Conservation (phyloP, 768 basidiomycete genomes). For the Lentinula raphanica region DNA sequence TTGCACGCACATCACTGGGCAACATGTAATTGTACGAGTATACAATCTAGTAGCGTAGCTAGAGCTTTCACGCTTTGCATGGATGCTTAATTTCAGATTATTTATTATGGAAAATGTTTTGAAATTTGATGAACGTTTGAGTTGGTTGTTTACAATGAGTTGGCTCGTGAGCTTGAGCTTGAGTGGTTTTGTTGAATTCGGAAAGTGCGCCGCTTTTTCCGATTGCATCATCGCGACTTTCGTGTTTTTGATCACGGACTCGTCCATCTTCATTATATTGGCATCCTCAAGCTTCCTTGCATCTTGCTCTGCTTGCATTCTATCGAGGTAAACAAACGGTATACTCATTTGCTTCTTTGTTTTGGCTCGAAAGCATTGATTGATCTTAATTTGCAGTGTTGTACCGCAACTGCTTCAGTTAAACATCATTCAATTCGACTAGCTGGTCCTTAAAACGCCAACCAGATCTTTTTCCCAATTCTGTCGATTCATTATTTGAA, state of each 20-base stretch:
- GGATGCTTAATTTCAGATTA: constrained; percentile 1
- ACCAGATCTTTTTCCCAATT: not conserved
- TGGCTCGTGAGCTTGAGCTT: not conserved
- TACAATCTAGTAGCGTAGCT: not conserved
- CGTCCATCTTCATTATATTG: not conserved
- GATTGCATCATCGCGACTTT: not conserved
- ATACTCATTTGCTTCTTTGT: not conserved
- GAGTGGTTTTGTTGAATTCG: not conserved
- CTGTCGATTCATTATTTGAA: not conserved
- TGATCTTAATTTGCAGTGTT: not conserved
- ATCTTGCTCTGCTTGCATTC: not conserved
- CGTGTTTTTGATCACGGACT: not conserved
- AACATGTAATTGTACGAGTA: not conserved
- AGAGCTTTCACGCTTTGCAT: not conserved
- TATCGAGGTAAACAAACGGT: not conserved
- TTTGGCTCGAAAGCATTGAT: not conserved
- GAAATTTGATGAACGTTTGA: not conserved
- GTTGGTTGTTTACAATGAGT: not conserved
- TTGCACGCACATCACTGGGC: not conserved
- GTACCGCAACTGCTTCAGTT: not conserved
- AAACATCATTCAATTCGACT: not conserved
- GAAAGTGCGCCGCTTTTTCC: not conserved
- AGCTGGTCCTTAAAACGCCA: not conserved
- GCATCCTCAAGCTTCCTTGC: not conserved
- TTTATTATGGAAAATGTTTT: not conserved